Percentiles rank a stretch among this genome's conserved stretches.
phyloP scores from a whole-genome alignment of 1,284 basidiomycete genomes.

The Hemileia vastatrix region DNA sequence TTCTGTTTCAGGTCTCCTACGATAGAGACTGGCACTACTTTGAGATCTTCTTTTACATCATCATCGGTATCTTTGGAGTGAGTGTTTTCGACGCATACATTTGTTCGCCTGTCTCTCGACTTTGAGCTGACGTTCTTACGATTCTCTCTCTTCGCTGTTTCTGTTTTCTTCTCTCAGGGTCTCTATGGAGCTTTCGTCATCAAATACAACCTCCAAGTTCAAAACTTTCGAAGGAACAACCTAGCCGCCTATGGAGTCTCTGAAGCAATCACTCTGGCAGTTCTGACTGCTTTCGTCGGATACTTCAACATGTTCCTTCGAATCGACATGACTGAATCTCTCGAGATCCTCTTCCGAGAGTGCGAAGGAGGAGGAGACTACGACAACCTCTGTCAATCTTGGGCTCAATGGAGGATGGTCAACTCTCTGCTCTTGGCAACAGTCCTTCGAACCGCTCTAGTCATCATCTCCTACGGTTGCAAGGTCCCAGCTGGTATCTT shows the following conservation, averaged over 20 bases:
- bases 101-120: too few species aligned
- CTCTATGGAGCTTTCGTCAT: constrained; percentile 93
- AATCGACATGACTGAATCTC: constrained; percentile 95
- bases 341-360: constrained; percentile 91
- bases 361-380: constrained; percentile 89
- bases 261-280: constrained; percentile 81
- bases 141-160: constrained; percentile 3
- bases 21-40: constrained; percentile 98
- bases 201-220: constrained; percentile 92
- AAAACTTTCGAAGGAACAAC: constrained; percentile 86
- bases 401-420: constrained; percentile 84
- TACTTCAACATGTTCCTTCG: constrained; percentile 90
- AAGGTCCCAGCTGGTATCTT: constrained; percentile 97
- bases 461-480: constrained; percentile 85
- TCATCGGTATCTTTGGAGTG: constrained; percentile 81
- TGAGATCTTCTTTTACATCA: constrained; percentile 75
- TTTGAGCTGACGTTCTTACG: background rate
- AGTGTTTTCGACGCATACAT: constrained; percentile 6
- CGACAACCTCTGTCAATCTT: constrained; percentile 87
- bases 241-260: constrained; percentile 70
- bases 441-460: constrained; percentile 70
- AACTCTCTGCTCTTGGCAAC: constrained; percentile 87
- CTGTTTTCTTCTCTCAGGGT: constrained; percentile 47
- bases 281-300: constrained; percentile 76
- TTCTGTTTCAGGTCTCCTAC: constrained; percentile 95